These are phyloP conservation scores for Lentinus brumalis DNA, from an alignment of 768 basidiomycete species.

Conservation along the genomic window DNA sequence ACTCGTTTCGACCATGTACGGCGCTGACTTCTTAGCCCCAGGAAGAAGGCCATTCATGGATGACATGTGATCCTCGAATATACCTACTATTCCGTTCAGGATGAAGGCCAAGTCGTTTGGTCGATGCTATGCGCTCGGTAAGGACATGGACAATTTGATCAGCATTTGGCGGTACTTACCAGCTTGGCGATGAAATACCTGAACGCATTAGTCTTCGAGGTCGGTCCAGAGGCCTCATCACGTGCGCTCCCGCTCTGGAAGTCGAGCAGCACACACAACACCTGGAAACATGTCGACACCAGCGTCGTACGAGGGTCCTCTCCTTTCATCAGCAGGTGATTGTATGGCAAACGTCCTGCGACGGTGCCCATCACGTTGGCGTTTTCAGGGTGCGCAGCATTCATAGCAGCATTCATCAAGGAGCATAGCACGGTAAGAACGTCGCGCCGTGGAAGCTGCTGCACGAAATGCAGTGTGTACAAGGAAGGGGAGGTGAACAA, in stretches of 20 bases:
- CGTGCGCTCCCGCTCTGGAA: slow-evolving; percentile 78
- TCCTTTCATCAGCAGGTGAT: slow-evolving; percentile 88
- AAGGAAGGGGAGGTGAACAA: slow-evolving; percentile 74
- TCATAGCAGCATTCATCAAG: slow-evolving; percentile 87
- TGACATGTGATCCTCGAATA: slow-evolving; percentile 75
- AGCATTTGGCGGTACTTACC: slow-evolving; percentile 43
- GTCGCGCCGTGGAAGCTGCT: slow-evolving; percentile 73
- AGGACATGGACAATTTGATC: background rate
- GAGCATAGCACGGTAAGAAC: slow-evolving; percentile 94
- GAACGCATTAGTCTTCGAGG: slow-evolving; percentile 81
- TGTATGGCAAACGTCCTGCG: slow-evolving; percentile 83
- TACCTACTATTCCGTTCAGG: slow-evolving; percentile 65
- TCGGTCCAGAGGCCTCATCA: slow-evolving; percentile 56
- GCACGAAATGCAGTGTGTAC: slow-evolving; percentile 78
- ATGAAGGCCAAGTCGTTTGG: slow-evolving; percentile 88
- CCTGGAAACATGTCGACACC: slow-evolving; percentile 74
- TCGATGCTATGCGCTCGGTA: slow-evolving; percentile 62
- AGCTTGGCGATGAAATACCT: slow-evolving; percentile 90
- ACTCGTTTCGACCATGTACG: slow-evolving; percentile 84
- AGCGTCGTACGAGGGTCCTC: slow-evolving; percentile 77
- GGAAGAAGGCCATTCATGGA: slow-evolving; percentile 76
- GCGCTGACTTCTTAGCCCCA: slow-evolving; percentile 81
- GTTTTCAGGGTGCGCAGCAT: slow-evolving; percentile 52
- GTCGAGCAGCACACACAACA: slow-evolving; percentile 74
- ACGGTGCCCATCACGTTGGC: slow-evolving; percentile 63